phyloP scores from a whole-genome alignment of 768 basidiomycete genomes.

The Coprinopsis marcescibilis region DNA sequence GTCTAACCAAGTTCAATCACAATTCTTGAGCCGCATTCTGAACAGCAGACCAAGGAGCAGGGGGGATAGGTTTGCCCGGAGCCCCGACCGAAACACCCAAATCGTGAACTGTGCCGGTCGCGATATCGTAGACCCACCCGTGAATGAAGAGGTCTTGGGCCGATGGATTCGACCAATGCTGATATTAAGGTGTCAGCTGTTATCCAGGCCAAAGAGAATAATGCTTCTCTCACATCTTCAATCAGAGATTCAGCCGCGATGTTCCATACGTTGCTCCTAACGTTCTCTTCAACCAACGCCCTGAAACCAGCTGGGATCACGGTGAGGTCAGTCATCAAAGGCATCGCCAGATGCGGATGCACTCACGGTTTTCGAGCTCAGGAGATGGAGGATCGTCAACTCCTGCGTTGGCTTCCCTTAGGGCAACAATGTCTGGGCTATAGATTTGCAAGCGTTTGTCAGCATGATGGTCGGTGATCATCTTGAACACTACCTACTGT shows the following conservation, averaged over 20 bases:
- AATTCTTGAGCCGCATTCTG: not conserved
- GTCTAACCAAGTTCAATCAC: too few species aligned
- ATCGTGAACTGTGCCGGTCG: constrained; percentile 43
- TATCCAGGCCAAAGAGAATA: too few species aligned
- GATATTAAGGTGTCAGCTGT: too few species aligned
- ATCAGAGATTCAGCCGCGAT: constrained; percentile 25
- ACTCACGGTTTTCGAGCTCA: constrained; percentile 26
- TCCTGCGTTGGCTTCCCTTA: constrained; percentile 20
- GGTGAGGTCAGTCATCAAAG: too few species aligned
- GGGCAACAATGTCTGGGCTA: constrained; percentile 28
- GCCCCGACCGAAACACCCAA: constrained; percentile 37
- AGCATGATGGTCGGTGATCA: not conserved
- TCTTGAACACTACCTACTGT: constrained; percentile 22
- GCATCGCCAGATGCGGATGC: not conserved
- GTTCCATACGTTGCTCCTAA: constrained; percentile 25
- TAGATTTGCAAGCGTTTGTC: not conserved
- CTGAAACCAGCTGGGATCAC: constrained; percentile 30
- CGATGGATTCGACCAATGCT: constrained; percentile 10
- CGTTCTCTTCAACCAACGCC: constrained; percentile 39
- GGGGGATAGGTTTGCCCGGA: constrained; percentile 27
- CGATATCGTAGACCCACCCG: constrained; percentile 57
- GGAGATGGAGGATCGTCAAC: constrained; percentile 19
- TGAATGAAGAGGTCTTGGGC: constrained; percentile 33
- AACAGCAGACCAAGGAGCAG: constrained; percentile 2
- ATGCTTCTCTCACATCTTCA: too few species aligned